A percentile compares a stretch with the other conserved stretches of the same genome.
Evolutionary conservation across 441 rosid species (phyloP).

Genomic region (Erodium texanum): DNA sequence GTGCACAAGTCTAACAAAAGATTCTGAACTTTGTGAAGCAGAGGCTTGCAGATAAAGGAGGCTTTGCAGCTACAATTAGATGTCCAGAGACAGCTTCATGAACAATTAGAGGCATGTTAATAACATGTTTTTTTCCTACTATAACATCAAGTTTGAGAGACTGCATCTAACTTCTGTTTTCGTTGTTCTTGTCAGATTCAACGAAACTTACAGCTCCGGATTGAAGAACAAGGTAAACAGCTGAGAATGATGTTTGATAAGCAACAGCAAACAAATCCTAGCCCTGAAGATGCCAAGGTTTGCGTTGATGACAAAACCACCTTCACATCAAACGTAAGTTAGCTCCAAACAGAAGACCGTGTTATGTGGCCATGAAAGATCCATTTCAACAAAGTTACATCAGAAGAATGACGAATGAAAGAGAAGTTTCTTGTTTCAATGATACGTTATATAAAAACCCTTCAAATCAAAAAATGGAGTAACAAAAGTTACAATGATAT

Average conservation of each 20-base stretch:
- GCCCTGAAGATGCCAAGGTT: slow-evolving; percentile 3
- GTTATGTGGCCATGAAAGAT: not conserved
- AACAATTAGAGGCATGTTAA: slow-evolving; percentile 68
- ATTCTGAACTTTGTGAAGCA: slow-evolving; percentile 22
- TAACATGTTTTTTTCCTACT: not conserved
- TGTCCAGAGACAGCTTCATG: slow-evolving; percentile 79
- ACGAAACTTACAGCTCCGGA: slow-evolving; percentile 55
- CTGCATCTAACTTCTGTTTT: not conserved
- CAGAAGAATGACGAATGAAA: too few relatives aligned
- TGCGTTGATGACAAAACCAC: slow-evolving; percentile 8
- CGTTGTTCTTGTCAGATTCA: slow-evolving; percentile 43
- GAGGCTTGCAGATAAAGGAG: slow-evolving; percentile 61
- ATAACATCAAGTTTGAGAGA: not conserved
- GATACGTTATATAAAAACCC: not conserved
- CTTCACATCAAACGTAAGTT: slow-evolving; percentile 58
- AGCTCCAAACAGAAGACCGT: slow-evolving; percentile 13
- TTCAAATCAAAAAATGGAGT: not conserved
- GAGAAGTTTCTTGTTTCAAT: too few relatives aligned
- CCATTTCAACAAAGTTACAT: too few relatives aligned
- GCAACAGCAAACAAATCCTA: slow-evolving; percentile 43
- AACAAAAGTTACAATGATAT: not conserved
- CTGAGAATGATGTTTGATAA: slow-evolving; percentile 76
- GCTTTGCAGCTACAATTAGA: slow-evolving; percentile 72
- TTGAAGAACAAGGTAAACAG: slow-evolving; percentile 81
- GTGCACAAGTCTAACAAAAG: not conserved